phyloP scores from a whole-genome alignment of 1,284 basidiomycete species.

The Papiliotrema laurentii region DNA sequence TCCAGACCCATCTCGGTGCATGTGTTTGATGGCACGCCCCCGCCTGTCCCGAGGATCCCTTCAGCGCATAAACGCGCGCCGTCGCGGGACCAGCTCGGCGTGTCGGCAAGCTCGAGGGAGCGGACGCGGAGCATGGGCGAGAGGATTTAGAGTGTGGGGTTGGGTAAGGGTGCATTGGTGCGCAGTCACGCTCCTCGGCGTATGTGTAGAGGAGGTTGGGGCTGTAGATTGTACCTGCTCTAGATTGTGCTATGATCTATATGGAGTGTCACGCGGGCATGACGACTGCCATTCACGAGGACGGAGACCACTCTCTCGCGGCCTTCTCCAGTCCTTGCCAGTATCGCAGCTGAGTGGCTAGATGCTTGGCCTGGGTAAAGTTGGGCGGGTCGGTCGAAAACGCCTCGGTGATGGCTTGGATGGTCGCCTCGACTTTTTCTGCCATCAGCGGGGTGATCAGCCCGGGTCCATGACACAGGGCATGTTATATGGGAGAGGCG shows the following conservation, averaged over 20 bases:
- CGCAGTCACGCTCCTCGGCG: too few species aligned
- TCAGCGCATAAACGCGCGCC: slow-evolving; percentile 15
- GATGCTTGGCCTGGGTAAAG: slow-evolving; percentile 58
- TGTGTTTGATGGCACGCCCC: slow-evolving; percentile 28
- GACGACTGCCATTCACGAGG: background rate
- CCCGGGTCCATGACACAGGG: background rate
- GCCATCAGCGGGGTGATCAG: slow-evolving; percentile 2
- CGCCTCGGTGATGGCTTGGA: slow-evolving; percentile 53
- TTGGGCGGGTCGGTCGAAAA: slow-evolving; percentile 54
- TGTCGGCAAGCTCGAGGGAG: background rate
- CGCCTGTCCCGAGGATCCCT: slow-evolving; percentile 41
- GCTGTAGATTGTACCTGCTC: too few species aligned
- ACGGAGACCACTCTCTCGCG: slow-evolving; percentile 50
- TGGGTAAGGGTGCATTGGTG: too few species aligned
- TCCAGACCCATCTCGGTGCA: slow-evolving; percentile 27
- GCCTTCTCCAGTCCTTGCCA: slow-evolving; percentile 68
- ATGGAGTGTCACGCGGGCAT: background rate
- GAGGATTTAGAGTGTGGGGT: too few species aligned
- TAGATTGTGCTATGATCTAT: too few species aligned
- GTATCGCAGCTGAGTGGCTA: slow-evolving; percentile 70
- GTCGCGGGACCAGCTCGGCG: background rate
- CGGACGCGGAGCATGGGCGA: background rate
- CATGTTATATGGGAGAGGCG: too few species aligned
- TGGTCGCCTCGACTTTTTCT: slow-evolving; percentile 58
- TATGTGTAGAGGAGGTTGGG: too few species aligned